phyloP scores from a whole-genome alignment of 192 early-diverging fungal species.

The Lobosporangium transversale region DNA sequence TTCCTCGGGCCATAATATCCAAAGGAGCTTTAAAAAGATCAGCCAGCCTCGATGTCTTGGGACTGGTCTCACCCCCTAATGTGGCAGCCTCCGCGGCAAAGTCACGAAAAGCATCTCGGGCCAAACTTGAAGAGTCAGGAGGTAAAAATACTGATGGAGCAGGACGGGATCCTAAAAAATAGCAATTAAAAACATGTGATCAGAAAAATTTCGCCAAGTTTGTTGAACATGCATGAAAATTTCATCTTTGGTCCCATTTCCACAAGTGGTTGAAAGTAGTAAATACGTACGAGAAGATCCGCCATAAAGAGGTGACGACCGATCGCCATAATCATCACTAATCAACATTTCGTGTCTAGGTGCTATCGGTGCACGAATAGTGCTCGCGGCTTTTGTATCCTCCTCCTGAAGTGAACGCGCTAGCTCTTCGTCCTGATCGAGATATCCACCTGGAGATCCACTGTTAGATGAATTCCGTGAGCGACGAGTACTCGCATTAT shows the following conservation, averaged over 20 bases:
- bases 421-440: constrained; percentile 60
- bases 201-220: too few relatives aligned
- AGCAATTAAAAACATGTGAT: too few relatives aligned
- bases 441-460: constrained; percentile 17
- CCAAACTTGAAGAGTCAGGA: constrained; percentile 60
- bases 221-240: too few relatives aligned
- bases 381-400: constrained; percentile 44
- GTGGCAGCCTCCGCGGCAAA: constrained; percentile 72
- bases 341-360: constrained; percentile 80
- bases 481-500: constrained; percentile 12
- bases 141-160: constrained; percentile 51
- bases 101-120: constrained; percentile 71
- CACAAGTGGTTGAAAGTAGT: neutral
- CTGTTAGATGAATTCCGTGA: constrained; percentile 41
- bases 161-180: constrained; percentile 22
- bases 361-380: constrained; percentile 87
- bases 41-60: constrained; percentile 66
- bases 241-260: too few relatives aligned
- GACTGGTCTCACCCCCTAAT: constrained; percentile 58
- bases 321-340: constrained; percentile 47
- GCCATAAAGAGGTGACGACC: constrained; percentile 11
- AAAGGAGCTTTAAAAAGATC: constrained; percentile 88
- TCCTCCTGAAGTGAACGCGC: constrained; percentile 60
- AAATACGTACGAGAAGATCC: constrained; percentile 21
- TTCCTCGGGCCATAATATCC: constrained; percentile 85